These are phyloP conservation scores for Kwoniella sp. DNA, from an alignment of 768 basidiomycete genomes.

Conservation along the genomic window DNA sequence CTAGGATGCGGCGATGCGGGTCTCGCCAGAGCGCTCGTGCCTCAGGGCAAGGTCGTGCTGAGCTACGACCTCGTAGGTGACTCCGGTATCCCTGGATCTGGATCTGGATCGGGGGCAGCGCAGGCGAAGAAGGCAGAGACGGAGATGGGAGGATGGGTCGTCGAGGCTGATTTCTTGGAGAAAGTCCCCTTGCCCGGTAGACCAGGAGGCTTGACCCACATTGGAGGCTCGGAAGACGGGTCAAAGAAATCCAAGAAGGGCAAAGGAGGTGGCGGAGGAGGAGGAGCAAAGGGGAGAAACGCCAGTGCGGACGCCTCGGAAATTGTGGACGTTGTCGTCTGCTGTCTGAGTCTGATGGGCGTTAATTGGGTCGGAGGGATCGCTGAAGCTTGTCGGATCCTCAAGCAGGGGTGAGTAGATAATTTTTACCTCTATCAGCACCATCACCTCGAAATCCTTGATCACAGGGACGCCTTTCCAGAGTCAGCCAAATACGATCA, in stretches of 20 bases:
- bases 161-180: constrained; percentile 85
- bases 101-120: constrained; percentile 65
- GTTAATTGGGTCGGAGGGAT: constrained; percentile 93
- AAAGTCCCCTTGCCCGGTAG: constrained; percentile 79
- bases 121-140: constrained; percentile 40
- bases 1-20: constrained; percentile 94
- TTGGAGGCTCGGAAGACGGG: constrained; percentile 2
- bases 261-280: too few species aligned
- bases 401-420: constrained; percentile 72
- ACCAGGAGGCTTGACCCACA: constrained; percentile 36
- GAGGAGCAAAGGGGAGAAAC: constrained; percentile 60
- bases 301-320: constrained; percentile 64
- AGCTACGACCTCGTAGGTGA: constrained; percentile 56
- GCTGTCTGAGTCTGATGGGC: constrained; percentile 94
- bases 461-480: not conserved
- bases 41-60: constrained; percentile 62
- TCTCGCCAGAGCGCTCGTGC: constrained; percentile 72
- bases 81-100: constrained; percentile 69
- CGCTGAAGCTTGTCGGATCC: constrained; percentile 83
- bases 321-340: constrained; percentile 87
- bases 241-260: constrained; percentile 20
- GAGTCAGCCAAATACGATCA: not conserved
- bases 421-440: not conserved
- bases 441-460: not conserved
- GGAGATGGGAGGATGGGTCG: constrained; percentile 66